Percentiles rank a stretch among this genome's conserved stretches.
These are phyloP conservation scores for Venturiaceae sp. DNA, from an alignment of 2,329 filamentous ascomycete species.

Conservation along the genomic window DNA sequence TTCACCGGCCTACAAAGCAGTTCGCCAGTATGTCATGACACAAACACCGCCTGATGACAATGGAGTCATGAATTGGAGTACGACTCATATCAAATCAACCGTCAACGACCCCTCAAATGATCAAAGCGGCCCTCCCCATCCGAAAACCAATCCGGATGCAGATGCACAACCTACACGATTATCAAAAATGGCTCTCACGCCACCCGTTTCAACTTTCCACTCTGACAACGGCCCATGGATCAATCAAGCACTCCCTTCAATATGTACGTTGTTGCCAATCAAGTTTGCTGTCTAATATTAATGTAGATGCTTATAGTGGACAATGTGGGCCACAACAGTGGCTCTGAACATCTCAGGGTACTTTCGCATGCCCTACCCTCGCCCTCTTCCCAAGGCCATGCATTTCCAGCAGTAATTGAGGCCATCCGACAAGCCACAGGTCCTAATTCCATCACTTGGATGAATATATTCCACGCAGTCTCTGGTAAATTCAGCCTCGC, in stretches of 20 bases:
- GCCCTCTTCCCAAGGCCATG: conserved; percentile 37
- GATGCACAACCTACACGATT: neutral
- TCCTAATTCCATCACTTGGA: conserved; percentile 44
- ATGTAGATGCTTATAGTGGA: conserved; percentile 16
- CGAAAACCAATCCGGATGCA: neutral
- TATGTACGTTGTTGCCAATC: neutral
- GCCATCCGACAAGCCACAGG: conserved; percentile 44
- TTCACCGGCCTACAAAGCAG: neutral
- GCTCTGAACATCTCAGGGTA: conserved; percentile 36
- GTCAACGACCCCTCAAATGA: neutral
- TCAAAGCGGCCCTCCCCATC: neutral
- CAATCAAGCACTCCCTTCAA: conserved; percentile 9
- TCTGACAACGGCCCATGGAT: conserved; percentile 10
- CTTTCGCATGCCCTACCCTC: conserved; percentile 52
- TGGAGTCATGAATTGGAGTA: conserved; percentile 29
- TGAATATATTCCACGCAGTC: conserved; percentile 55
- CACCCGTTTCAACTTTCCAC: neutral
- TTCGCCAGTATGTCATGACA: conserved; percentile 27
- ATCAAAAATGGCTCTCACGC: neutral
- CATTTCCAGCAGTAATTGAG: conserved; percentile 46
- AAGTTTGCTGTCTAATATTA: conserved; percentile 11
- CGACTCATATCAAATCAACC: conserved; percentile 5
- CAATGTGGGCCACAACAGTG: conserved; percentile 22
- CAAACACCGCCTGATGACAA: conserved; percentile 36
- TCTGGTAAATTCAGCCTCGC: conserved; percentile 52